Evolutionary conservation across 2,329 filamentous ascomycete genomes (phyloP).

Genomic region (Dactylellina leptospora): DNA sequence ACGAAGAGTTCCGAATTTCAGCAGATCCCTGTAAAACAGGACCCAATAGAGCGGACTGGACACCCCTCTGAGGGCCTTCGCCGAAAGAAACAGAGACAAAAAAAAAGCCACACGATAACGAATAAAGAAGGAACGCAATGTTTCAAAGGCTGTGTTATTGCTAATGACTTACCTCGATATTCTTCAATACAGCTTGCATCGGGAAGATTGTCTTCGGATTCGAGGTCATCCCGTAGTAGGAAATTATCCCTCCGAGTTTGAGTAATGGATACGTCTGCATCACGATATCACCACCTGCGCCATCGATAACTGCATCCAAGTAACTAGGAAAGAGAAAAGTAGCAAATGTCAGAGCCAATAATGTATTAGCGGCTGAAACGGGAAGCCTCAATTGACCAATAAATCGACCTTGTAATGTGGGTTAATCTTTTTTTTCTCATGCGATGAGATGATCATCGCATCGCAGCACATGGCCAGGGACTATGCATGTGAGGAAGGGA

Average conservation of each 20-base stretch:
- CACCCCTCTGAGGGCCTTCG: not conserved
- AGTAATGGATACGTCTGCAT: constrained; percentile 71
- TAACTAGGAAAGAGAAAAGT: constrained; percentile 55
- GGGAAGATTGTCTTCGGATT: constrained; percentile 84
- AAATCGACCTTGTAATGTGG: constrained; percentile 29
- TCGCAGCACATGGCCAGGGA: constrained; percentile 13
- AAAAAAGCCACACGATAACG: constrained; percentile 20
- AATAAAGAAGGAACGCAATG: constrained; percentile 1
- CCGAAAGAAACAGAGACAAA: constrained; percentile 9
- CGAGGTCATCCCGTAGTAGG: constrained; percentile 90
- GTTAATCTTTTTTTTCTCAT: too few species aligned
- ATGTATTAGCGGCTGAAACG: constrained; percentile 40
- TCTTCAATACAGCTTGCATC: constrained; percentile 84
- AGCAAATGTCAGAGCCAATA: constrained; percentile 11
- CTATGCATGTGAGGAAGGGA: constrained; percentile 16
- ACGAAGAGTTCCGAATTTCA: constrained; percentile 1
- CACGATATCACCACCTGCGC: constrained; percentile 87
- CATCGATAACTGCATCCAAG: constrained; percentile 86
- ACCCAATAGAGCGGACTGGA: constrained; percentile 35
- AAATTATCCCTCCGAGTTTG: constrained; percentile 79
- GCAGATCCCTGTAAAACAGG: constrained; percentile 11
- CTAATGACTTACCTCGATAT: constrained; percentile 70
- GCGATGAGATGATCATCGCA: constrained; percentile 53
- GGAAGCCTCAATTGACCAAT: constrained; percentile 38
- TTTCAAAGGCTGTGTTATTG: not conserved